Base-by-base conservation (phyloP, 1,284 basidiomycete species). In the Gastroboletus turbinatus region DNA sequence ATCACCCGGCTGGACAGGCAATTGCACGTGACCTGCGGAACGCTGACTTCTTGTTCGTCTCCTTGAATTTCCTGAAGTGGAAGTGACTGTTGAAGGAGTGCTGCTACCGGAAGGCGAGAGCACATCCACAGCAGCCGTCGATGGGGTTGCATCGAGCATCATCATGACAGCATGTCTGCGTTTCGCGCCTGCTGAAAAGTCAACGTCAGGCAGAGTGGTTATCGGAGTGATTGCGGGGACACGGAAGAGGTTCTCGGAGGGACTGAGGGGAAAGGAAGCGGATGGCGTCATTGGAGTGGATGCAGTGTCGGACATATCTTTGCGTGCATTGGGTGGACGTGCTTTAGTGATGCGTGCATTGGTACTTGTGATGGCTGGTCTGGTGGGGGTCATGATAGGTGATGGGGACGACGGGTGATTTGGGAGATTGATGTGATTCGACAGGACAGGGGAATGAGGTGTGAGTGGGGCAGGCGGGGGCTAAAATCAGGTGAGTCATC, bases 131-230 rank as follows among this genome's bases (percentile, higher is more conserved):
- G 58, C 42, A n/a, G 68, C 55, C 0, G 65, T 55, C 7, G 76
- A 59, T 17, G 76, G 63, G 25, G 73, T 57, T 0, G 81, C 71
- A 60, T 82, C 81, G 10, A 82, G 75, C 80, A 83, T 82, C 80
- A 84, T 81, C 82, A 84, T 84, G 63, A 83, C 77, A 0, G 81
- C 80, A 60, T 84, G 82, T 35, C 82, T 76, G 14, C 82, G 77
- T 64, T 84, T 84, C 0, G 71, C 69, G 29, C 74, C 75, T 19
- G 65, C 70, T 29, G 70, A 71, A 33, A 73, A 67, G 23, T 78
- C 74, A 13, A 69, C 46, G 58, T 71, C 62, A 14, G 67, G 60
- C 21, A 63, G 55, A 52, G 59, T 45, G 55, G 60, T 50, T 53
- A 61, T 57, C 33, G 59, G 56, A 7, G 57, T 50, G 47, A 63